Evolutionary conservation across 805 yeast genomes (phyloP).

Genomic region (Yamadazyma tumulicola): DNA sequence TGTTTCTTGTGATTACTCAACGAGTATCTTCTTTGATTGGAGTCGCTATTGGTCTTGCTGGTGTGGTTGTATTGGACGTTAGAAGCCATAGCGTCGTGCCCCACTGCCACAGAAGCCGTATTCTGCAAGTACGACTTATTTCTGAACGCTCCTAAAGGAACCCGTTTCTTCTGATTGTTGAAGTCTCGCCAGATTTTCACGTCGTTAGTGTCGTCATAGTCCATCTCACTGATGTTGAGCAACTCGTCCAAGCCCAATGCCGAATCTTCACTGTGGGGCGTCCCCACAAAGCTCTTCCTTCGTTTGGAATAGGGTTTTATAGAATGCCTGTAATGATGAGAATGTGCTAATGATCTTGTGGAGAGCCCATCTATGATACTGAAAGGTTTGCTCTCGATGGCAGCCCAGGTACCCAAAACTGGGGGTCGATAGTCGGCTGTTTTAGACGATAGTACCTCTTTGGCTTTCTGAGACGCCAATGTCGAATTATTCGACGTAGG

Average conservation of each 20-base stretch:
- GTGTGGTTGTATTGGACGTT: constrained; percentile 24
- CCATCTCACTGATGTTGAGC: constrained; percentile 83
- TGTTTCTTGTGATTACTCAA: constrained; percentile 5
- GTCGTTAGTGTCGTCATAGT: constrained; percentile 62
- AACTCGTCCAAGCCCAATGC: constrained; percentile 68
- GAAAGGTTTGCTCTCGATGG: constrained; percentile 74
- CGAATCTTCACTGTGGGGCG: constrained; percentile 26
- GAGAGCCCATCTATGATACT: constrained; percentile 94
- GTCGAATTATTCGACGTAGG: constrained; percentile 59
- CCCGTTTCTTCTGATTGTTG: constrained; percentile 43
- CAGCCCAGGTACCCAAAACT: constrained; percentile 86
- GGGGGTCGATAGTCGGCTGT: constrained; percentile 89
- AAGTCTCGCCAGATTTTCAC: constrained; percentile 45
- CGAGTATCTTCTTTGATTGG: constrained; percentile 20
- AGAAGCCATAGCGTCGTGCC: constrained; percentile 15
- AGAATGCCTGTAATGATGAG: neutral
- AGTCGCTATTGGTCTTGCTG: constrained; percentile 23
- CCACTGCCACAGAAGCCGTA: too few relatives aligned
- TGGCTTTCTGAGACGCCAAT: constrained; percentile 75
- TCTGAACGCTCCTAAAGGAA: constrained; percentile 88
- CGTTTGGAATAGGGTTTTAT: constrained; percentile 5
- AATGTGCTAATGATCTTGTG: constrained; percentile 61
- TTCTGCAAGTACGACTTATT: constrained; percentile 51
- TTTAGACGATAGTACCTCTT: constrained; percentile 87
- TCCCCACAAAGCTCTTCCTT: constrained; percentile 18